Evolutionary conservation across 352 stramenopile species (phyloP).

Genomic region (Phytophthora sansomeana): DNA sequence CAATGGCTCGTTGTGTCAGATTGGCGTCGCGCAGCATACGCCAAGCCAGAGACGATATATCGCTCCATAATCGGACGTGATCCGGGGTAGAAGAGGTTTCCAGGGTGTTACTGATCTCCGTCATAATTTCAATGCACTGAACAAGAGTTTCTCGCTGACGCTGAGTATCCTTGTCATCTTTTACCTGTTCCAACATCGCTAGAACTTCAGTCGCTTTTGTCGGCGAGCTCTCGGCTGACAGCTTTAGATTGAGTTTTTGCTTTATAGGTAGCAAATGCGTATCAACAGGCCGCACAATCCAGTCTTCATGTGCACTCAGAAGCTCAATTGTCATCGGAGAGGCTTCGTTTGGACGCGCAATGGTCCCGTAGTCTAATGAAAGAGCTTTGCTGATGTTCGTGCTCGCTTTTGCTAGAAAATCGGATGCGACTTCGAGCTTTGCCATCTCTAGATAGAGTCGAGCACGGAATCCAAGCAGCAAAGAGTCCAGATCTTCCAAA

Average conservation of each 20-base stretch:
- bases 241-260: constrained; percentile 67
- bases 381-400: constrained; percentile 68
- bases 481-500: constrained; percentile 84
- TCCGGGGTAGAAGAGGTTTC: constrained; percentile 7
- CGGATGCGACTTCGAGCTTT: constrained; percentile 85
- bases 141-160: constrained; percentile 36
- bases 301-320: constrained; percentile 31
- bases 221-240: constrained; percentile 55
- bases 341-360: constrained; percentile 20
- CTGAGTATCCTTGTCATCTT: constrained; percentile 62
- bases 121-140: constrained; percentile 36
- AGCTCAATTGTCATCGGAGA: constrained; percentile 31
- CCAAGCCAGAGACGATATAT: constrained; percentile 57
- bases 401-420: constrained; percentile 89
- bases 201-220: constrained; percentile 55
- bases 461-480: constrained; percentile 80
- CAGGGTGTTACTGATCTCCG: constrained; percentile 8
- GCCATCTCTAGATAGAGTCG: constrained; percentile 85
- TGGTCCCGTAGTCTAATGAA: constrained; percentile 63
- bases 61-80: constrained; percentile 54
- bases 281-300: constrained; percentile 56
- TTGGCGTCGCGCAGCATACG: constrained; percentile 45
- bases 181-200: constrained; percentile 75
- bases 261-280: constrained; percentile 74
- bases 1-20: constrained; percentile 37